Evolutionary conservation across 306 rosid species (phyloP).

Genomic region (Cajanus cajan): DNA sequence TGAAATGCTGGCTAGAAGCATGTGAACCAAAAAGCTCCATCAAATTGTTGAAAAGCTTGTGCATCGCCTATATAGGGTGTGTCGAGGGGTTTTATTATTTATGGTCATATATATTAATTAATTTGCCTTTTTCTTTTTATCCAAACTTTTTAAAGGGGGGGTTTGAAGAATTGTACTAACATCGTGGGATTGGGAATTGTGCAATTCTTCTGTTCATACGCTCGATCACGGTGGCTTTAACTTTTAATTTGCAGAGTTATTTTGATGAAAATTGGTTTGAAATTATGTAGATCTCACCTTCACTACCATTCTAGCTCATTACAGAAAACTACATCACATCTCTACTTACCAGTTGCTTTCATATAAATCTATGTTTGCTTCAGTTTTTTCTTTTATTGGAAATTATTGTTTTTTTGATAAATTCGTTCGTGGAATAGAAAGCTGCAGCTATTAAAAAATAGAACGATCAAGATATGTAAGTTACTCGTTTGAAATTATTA

Average conservation of each 20-base stretch:
- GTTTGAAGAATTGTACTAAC: slow-evolving; percentile 45
- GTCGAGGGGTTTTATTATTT: slow-evolving; percentile 35
- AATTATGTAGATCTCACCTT: slow-evolving; percentile 16
- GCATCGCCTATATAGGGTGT: neutral
- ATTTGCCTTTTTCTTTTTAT: slow-evolving; percentile 25
- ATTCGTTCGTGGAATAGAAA: neutral
- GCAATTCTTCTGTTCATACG: slow-evolving; percentile 48
- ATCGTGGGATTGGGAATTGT: slow-evolving; percentile 45
- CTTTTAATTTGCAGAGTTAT: slow-evolving; percentile 11
- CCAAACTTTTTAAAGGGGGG: slow-evolving; percentile 33
- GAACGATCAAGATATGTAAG: too few relatives aligned
- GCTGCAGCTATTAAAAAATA: too few relatives aligned
- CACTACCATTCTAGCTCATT: neutral
- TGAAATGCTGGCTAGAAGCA: slow-evolving; percentile 82
- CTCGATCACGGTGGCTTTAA: slow-evolving; percentile 19
- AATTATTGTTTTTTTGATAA: neutral
- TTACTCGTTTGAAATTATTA: too few relatives aligned
- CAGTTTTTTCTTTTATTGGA: neutral
- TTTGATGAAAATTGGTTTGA: slow-evolving; percentile 12
- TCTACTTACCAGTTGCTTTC: slow-evolving; percentile 1
- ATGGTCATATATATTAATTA: neutral
- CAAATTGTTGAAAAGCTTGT: slow-evolving; percentile 27
- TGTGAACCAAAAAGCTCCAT: slow-evolving; percentile 17
- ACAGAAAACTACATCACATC: neutral
- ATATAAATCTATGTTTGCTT: neutral